These are phyloP conservation scores for Cladorrhinum sp. DNA, from an alignment of 2,329 filamentous ascomycete genomes.

Conservation along the genomic window DNA sequence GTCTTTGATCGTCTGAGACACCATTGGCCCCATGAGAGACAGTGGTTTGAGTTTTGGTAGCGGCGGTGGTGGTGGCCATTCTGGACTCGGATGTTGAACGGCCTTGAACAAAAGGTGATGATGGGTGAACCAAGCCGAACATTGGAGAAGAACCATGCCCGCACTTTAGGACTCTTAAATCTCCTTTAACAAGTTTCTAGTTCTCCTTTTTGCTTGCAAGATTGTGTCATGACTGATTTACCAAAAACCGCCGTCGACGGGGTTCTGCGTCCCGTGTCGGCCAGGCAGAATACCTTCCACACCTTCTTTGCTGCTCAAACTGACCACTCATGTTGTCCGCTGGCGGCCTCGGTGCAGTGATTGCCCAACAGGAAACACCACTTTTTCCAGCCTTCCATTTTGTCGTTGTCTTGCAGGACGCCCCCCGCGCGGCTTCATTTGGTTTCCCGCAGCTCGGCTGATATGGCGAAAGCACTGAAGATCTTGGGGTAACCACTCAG, in stretches of 20 bases:
- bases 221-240: neutral
- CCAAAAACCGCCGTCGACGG: neutral
- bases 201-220: neutral
- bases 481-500: constrained; percentile 9
- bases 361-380: neutral
- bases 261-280: no score
- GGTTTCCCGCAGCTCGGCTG: neutral
- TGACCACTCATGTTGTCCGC: neutral
- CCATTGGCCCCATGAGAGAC: neutral
- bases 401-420: neutral
- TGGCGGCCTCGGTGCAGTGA: constrained; percentile 3
- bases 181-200: no score
- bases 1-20: neutral
- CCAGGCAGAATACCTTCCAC: no score
- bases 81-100: neutral
- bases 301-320: neutral
- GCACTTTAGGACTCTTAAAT: neutral
- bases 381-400: neutral
- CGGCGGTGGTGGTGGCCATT: neutral
- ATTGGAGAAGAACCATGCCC: neutral
- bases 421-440: neutral
- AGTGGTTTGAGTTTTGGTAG: neutral
- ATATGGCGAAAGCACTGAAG: neutral
- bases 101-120: neutral
- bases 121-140: neutral